These are phyloP conservation scores for Lentinula sp. DNA, from an alignment of 768 basidiomycete species.

Conservation along the genomic window DNA sequence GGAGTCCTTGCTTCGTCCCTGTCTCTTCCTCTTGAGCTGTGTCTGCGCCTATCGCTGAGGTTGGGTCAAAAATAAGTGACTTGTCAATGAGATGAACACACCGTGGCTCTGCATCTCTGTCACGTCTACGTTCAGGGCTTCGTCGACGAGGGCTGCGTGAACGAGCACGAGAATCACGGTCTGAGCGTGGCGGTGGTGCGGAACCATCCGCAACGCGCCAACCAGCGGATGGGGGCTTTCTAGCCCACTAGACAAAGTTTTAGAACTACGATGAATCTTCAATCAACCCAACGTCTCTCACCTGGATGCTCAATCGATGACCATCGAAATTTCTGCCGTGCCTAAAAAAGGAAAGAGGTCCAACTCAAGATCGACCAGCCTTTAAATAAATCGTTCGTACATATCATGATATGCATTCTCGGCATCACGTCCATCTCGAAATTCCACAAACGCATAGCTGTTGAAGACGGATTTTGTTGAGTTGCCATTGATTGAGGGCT, in stretches of 20 bases:
- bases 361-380: background rate
- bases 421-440: conserved; percentile 69
- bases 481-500: conserved; percentile 37
- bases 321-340: conserved; percentile 75
- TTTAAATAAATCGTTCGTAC: conserved; percentile 32
- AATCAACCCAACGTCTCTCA: conserved; percentile 18
- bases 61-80: conserved; percentile 15
- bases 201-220: conserved; percentile 70
- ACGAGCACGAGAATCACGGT: conserved; percentile 31
- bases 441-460: conserved; percentile 87
- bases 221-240: conserved; percentile 75
- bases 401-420: conserved; percentile 84
- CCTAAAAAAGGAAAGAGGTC: conserved; percentile 32
- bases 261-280: background rate
- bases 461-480: conserved; percentile 42
- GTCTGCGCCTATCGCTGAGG: conserved; percentile 34
- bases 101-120: conserved; percentile 19
- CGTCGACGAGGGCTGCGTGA: conserved; percentile 50
- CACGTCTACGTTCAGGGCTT: conserved; percentile 28
- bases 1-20: conserved; percentile 48
- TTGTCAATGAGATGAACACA: conserved; percentile 11
- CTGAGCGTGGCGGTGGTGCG: conserved; percentile 29
- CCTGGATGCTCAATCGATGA: conserved; percentile 69
- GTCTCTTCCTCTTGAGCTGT: conserved; percentile 5
- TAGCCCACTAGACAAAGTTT: conserved; percentile 58